Base-by-base conservation (phyloP, 306 rosid species). In the Castanospermum australe region DNA sequence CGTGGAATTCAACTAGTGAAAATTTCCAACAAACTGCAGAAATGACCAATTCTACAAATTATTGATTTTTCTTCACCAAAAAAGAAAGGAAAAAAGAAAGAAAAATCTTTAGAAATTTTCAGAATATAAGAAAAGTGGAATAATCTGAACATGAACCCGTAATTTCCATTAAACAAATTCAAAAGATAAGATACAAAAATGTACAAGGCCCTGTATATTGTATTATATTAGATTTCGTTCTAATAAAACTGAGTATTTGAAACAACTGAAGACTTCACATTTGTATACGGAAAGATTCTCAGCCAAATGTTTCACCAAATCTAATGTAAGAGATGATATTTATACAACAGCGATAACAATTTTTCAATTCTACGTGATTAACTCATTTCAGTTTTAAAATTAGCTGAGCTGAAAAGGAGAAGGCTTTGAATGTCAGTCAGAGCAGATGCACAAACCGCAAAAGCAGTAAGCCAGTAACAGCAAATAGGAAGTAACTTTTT, bases 21-120 rank as follows among this genome's bases (percentile, higher is more conserved):
- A 71, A 18, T 66, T 61, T 75, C 75, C 75, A n/a, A 51, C 83
- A 79, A 80, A 57, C 81, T 71, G 56, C 67, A 42, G 8, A 76
- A 44, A 55, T 14, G 78, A 83, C 73, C 56, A 67, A 67, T 70
- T 82, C 48, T 62, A 55, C 51, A 63, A 4, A 21, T 73, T 57
- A 61, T 9, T 68, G 41, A 42, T 78, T 78, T 78, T 78, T 63
- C 61, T 52, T 41, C 13, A n/a, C 74, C 73, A 61, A 38, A 55
- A 65, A n/a, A 51, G 28, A 73, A 38, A 62, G 4, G 11, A 39
- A 22, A 45, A 39, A 30, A 6, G n/a, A 57, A 25, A 12, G 42
- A 12, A 52, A 74, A 61, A 45, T 36, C 35, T 71, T 30, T 56
- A 8, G 45, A 57, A 74, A 75, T 18, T 80, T 59, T 17, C 68